Conservation (phyloP, 2,329 filamentous ascomycete species). For the Incumbomyces delicatus region DNA sequence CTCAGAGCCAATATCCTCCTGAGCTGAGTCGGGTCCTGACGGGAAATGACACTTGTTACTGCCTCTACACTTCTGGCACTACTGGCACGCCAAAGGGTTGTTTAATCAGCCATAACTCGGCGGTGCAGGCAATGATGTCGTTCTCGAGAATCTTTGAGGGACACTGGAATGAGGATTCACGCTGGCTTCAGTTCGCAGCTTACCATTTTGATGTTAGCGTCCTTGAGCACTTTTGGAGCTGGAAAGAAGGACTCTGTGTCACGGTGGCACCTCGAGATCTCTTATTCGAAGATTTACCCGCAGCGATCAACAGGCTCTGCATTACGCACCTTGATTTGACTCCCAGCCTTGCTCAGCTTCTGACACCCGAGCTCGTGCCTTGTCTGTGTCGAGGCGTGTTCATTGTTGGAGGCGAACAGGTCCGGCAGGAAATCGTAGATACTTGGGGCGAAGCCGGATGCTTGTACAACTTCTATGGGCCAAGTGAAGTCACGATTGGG, state of each 20-base stretch:
- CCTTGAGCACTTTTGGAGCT: constrained; percentile 90
- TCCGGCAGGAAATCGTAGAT: constrained; percentile 83
- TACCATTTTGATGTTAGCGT: constrained; percentile 94
- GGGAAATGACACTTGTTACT: constrained; percentile 60
- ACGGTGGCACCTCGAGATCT: constrained; percentile 74
- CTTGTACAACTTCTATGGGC: constrained; percentile 88
- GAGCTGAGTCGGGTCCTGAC: constrained; percentile 27
- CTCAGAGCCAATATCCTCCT: constrained; percentile 27
- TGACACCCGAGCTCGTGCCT: constrained; percentile 72
- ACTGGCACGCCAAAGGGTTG: constrained; percentile 83
- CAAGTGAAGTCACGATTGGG: constrained; percentile 86
- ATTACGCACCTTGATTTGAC: constrained; percentile 92
- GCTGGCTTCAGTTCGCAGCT: constrained; percentile 87
- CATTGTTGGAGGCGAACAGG: constrained; percentile 80
- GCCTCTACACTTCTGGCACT: constrained; percentile 78
- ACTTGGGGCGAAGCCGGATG: constrained; percentile 69
- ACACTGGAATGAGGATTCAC: constrained; percentile 63
- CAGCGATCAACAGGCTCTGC: constrained; percentile 57
- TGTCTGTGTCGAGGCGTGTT: constrained; percentile 74
- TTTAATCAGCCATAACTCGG: constrained; percentile 78
- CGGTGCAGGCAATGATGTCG: constrained; percentile 78
- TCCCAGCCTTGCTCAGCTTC: constrained; percentile 69
- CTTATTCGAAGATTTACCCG: constrained; percentile 71
- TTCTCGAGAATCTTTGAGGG: constrained; percentile 69
- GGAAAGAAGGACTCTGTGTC: constrained; percentile 79